These are phyloP conservation scores for Pythium dissimile DNA, from an alignment of 352 stramenopile genomes.

Conservation along the genomic window DNA sequence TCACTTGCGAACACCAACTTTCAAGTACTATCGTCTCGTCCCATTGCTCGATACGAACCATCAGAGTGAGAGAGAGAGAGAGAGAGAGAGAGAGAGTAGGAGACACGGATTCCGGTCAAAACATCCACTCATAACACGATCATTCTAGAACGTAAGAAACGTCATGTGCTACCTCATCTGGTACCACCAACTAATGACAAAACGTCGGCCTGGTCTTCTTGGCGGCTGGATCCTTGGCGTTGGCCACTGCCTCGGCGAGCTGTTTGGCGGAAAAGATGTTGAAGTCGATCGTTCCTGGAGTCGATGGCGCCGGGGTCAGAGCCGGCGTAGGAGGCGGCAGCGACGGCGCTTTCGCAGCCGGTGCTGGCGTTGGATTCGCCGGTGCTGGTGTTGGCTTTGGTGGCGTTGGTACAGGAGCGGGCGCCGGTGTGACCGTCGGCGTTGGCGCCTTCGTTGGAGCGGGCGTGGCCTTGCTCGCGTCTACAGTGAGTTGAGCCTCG, in stretches of 20 bases:
- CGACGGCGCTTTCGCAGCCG: conserved; percentile 10
- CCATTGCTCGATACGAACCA: conserved; percentile 27
- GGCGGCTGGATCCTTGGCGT: conserved; percentile 8
- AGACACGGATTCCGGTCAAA: neutral
- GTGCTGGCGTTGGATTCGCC: conserved; percentile 11
- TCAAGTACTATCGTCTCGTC: conserved; percentile 29
- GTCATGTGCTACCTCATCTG: neutral
- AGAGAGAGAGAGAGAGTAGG: neutral
- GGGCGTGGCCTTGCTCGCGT: neutral
- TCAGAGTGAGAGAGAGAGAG: conserved; percentile 2
- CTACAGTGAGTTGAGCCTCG: neutral
- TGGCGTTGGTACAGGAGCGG: neutral
- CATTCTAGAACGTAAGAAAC: too few relatives aligned
- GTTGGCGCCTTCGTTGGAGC: neutral
- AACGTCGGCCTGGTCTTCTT: conserved; percentile 7
- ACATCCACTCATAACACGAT: neutral
- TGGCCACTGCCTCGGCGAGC: conserved; percentile 16
- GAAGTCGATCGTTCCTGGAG: conserved; percentile 9
- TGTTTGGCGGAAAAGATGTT: conserved; percentile 17
- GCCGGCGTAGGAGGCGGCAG: conserved; percentile 5
- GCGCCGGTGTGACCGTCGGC: neutral
- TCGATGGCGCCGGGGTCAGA: conserved; percentile 13
- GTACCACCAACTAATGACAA: neutral
- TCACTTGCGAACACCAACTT: conserved; percentile 52
- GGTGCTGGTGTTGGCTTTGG: neutral